These are phyloP conservation scores for Suillus luteus DNA, from an alignment of 768 basidiomycete species.

Conservation along the genomic window DNA sequence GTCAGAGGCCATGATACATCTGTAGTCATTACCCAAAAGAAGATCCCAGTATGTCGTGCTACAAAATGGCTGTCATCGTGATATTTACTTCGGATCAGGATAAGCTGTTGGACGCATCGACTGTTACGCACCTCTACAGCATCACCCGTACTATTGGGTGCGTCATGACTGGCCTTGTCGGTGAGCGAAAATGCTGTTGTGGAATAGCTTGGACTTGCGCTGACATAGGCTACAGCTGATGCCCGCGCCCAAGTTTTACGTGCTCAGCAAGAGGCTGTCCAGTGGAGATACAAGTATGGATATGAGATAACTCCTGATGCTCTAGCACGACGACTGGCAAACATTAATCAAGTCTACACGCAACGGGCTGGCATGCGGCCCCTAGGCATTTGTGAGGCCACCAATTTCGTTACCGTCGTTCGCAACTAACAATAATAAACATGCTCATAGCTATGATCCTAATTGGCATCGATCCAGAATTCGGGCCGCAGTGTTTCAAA, in stretches of 20 bases:
- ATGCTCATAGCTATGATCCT: conserved; percentile 81
- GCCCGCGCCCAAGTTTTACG: conserved; percentile 86
- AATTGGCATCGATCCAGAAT: conserved; percentile 88
- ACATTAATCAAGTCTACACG: conserved; percentile 99
- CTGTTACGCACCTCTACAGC: conserved; percentile 93
- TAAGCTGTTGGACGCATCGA: conserved; percentile 93
- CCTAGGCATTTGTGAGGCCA: conserved; percentile 81
- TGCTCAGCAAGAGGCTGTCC: conserved; percentile 85
- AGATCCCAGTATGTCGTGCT: conserved; percentile 79
- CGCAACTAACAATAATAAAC: conserved; percentile 5
- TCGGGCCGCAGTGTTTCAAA: conserved; percentile 97
- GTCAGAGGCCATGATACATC: conserved; percentile 93
- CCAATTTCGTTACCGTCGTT: conserved; percentile 1
- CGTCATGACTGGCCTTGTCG: conserved; percentile 96
- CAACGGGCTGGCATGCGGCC: conserved; percentile 98
- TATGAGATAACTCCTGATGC: conserved; percentile 98
- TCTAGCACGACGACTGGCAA: conserved; percentile 91
- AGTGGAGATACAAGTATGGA: conserved; percentile 95
- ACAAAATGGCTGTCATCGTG: conserved; percentile 6
- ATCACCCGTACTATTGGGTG: conserved; percentile 97
- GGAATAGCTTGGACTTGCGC: background rate
- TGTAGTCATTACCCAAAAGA: conserved; percentile 97
- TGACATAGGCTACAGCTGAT: conserved; percentile 61
- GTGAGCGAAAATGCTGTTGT: conserved; percentile 43
- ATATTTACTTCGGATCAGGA: conserved; percentile 54